Percentiles rank a stretch among this genome's conserved stretches.
These are phyloP conservation scores for Setaria italica DNA, from an alignment of 202 grass and related monocot genomes.

Conservation along the genomic window DNA sequence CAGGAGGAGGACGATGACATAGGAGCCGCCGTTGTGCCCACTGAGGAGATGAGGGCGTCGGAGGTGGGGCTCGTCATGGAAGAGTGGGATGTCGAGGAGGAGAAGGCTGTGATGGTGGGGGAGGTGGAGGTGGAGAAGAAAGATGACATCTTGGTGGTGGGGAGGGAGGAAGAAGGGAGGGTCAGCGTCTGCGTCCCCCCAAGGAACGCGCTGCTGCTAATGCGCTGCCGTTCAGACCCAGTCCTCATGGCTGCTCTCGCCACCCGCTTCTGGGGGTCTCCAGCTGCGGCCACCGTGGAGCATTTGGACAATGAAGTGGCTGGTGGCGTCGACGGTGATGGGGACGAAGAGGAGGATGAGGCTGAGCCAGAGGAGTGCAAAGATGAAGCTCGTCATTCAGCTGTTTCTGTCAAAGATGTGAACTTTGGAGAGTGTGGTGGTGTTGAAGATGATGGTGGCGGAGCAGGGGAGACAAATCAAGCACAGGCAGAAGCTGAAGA, in stretches of 20 bases:
- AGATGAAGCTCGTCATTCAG: slow-evolving; percentile 40
- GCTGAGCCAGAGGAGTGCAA: slow-evolving; percentile 41
- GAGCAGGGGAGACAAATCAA: slow-evolving; percentile 29
- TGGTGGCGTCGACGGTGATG: not conserved
- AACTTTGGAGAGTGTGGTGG: not conserved
- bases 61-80: slow-evolving; percentile 65
- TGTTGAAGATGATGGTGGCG: not conserved
- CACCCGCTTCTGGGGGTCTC: slow-evolving; percentile 87
- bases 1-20: slow-evolving; percentile 69
- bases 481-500: slow-evolving; percentile 45
- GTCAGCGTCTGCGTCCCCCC: slow-evolving; percentile 92
- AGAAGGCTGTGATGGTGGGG: slow-evolving; percentile 50
- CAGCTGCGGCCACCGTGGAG: slow-evolving; percentile 58
- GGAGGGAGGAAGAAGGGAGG: slow-evolving; percentile 70
- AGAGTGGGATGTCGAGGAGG: slow-evolving; percentile 58
- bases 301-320: slow-evolving; percentile 46
- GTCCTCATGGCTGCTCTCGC: slow-evolving; percentile 84
- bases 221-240: slow-evolving; percentile 95
- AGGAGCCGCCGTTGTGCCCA: slow-evolving; percentile 52
- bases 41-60: slow-evolving; percentile 50
- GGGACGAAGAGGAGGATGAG: slow-evolving; percentile 29
- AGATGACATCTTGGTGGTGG: slow-evolving; percentile 75
- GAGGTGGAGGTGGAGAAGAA: slow-evolving; percentile 71
- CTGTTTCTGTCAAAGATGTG: slow-evolving; percentile 28
- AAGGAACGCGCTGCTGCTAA: slow-evolving; percentile 88